These are phyloP conservation scores for Aureobasidium leucospermi DNA, from an alignment of 2,329 filamentous ascomycete species.

Conservation along the genomic window DNA sequence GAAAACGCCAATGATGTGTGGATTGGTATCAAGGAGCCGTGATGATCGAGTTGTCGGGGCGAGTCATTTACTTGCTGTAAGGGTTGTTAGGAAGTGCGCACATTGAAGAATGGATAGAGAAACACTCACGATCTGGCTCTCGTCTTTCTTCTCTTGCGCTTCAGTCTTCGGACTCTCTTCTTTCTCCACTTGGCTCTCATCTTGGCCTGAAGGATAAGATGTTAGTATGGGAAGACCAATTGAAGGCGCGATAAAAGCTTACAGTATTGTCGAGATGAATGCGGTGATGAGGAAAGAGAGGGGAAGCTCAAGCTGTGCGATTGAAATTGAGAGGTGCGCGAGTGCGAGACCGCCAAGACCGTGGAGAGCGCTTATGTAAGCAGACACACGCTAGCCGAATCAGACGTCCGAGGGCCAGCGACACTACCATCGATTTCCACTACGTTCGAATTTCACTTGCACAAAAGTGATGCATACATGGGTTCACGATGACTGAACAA, in stretches of 20 bases:
- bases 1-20: not conserved
- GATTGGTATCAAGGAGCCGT: slow-evolving; percentile 4
- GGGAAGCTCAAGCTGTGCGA: slow-evolving; percentile 18
- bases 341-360: not conserved
- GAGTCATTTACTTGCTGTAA: slow-evolving; percentile 41
- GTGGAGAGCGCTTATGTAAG: not conserved
- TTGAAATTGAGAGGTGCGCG: not conserved
- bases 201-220: slow-evolving; percentile 32
- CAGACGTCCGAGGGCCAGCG: no score
- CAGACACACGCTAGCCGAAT: no score
- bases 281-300: slow-evolving; percentile 30
- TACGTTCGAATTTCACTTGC: not conserved
- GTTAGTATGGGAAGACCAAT: slow-evolving; percentile 6
- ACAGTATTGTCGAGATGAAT: slow-evolving; percentile 38
- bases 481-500: not conserved
- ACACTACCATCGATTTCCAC: no score
- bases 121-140: slow-evolving; percentile 82
- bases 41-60: slow-evolving; percentile 28
- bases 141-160: slow-evolving; percentile 99
- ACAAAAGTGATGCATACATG: not conserved
- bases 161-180: slow-evolving; percentile 98
- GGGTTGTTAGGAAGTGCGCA: slow-evolving; percentile 17
- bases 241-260: slow-evolving; percentile 25
- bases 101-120: not conserved
- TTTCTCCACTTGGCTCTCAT: slow-evolving; percentile 99